Conservation (phyloP, 2,329 filamentous ascomycete genomes). For the Pseudogymnoascus destructans region DNA sequence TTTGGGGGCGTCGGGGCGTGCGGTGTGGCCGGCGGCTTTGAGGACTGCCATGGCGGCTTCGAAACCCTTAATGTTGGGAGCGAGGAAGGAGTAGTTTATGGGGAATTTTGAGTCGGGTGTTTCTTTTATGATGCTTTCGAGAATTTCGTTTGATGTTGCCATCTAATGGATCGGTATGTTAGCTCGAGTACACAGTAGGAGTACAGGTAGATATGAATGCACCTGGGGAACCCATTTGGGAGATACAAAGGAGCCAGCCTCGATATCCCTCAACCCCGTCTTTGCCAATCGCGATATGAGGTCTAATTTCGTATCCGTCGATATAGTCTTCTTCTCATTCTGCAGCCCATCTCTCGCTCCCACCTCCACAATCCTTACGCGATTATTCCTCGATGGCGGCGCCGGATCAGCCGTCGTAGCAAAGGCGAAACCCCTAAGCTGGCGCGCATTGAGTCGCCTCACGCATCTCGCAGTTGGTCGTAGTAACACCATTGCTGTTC, state of each 20-base stretch:
- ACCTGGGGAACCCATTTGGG: constrained; percentile 80
- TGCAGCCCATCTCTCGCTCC: constrained; percentile 78
- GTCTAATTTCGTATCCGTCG: constrained; percentile 61
- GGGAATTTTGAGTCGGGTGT: constrained; percentile 40
- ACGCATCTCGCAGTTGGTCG: constrained; percentile 8
- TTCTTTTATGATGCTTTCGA: constrained; percentile 51
- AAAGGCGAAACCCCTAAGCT: background rate
- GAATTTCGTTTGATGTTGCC: constrained; percentile 64
- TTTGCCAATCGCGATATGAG: constrained; percentile 55
- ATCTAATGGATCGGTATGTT: constrained; percentile 38
- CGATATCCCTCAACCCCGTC: constrained; percentile 60
- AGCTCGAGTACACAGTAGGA: background rate
- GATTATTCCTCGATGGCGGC: constrained; percentile 16
- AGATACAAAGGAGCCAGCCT: constrained; percentile 70
- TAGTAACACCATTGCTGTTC: background rate
- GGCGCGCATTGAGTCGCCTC: constrained; percentile 8
- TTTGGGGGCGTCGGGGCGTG: constrained; percentile 27
- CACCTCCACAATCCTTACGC: constrained; percentile 62
- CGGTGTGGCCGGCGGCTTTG: constrained; percentile 22
- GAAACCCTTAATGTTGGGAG: constrained; percentile 63
- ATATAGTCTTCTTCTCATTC: constrained; percentile 63
- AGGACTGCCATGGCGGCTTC: constrained; percentile 46
- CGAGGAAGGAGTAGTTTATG: constrained; percentile 67
- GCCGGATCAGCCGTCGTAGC: background rate
- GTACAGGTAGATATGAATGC: constrained; percentile 12